These are phyloP conservation scores for Leucosporidium yakuticum DNA, from an alignment of 768 basidiomycete genomes.

Conservation along the genomic window DNA sequence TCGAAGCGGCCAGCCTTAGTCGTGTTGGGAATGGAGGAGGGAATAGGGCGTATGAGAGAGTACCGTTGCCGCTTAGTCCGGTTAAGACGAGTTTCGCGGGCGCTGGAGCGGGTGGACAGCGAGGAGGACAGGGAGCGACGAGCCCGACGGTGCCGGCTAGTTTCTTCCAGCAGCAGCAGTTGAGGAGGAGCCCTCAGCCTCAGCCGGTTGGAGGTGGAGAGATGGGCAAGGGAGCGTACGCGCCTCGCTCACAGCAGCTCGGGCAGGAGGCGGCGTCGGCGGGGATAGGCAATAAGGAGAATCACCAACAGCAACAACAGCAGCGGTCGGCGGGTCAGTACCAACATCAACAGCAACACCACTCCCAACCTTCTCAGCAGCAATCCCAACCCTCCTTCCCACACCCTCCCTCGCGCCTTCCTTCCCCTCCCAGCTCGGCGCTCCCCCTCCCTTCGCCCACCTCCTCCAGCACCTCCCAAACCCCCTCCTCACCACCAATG, in stretches of 20 bases:
- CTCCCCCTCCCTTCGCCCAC: too few relatives aligned
- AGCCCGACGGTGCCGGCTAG: slow-evolving; percentile 2
- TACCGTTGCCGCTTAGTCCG: not conserved
- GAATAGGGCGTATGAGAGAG: not conserved
- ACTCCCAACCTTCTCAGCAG: not conserved
- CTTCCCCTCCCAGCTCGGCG: not conserved
- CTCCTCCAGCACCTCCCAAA: too few relatives aligned
- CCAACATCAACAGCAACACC: too few relatives aligned
- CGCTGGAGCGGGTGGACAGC: not conserved
- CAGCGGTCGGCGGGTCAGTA: not conserved
- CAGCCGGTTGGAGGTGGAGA: too few relatives aligned
- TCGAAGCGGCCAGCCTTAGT: too few relatives aligned
- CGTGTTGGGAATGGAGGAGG: too few relatives aligned
- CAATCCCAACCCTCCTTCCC: not conserved
- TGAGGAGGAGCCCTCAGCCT: too few relatives aligned
- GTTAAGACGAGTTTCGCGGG: not conserved
- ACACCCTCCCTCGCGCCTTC: not conserved
- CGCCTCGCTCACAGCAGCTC: too few relatives aligned
- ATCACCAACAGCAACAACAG: not conserved
- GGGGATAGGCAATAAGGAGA: not conserved
- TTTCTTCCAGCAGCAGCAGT: not conserved
- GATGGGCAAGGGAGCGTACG: too few relatives aligned
- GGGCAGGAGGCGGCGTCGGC: not conserved
- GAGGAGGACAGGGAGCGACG: not conserved
- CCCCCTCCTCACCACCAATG: too few relatives aligned